phyloP scores from a whole-genome alignment of 176 grass and related monocot species.

The Ensete ventricosum region DNA sequence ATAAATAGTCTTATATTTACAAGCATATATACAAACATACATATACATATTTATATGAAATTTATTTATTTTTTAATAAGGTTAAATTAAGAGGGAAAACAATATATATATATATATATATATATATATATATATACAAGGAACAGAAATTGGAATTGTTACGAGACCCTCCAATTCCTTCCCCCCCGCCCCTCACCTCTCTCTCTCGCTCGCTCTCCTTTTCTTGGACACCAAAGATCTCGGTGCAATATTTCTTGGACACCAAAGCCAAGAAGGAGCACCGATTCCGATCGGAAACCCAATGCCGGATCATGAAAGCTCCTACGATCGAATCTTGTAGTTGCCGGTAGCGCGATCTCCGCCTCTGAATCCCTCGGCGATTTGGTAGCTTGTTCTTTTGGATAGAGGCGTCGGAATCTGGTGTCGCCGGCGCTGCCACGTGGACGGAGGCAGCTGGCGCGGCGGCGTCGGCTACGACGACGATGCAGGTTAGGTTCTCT shows the following conservation, averaged over 20 bases:
- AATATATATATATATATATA: too few species aligned
- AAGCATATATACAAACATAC: too few species aligned
- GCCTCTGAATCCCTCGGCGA: neutral
- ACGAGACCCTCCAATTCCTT: too few species aligned
- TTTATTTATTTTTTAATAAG: too few species aligned
- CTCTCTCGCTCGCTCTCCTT: neutral
- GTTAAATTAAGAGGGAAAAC: too few species aligned
- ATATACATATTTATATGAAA: too few species aligned
- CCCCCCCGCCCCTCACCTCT: too few species aligned
- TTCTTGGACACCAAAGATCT: neutral
- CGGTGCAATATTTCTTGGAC: neutral
- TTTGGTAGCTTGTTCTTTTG: neutral
- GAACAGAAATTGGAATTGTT: too few species aligned
- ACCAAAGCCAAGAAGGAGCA: neutral
- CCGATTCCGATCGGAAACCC: neutral
- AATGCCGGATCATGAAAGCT: neutral
- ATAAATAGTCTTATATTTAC: too few species aligned
- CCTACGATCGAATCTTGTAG: neutral
- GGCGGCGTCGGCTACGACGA: conserved; percentile 25
- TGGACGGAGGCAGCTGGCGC: conserved; percentile 16
- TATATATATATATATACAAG: too few species aligned
- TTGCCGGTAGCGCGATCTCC: neutral
- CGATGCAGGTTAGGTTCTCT: conserved; percentile 99
- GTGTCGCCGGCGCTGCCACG: conserved; percentile 6
- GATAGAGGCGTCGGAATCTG: neutral